phyloP scores from a whole-genome alignment of 441 rosid genomes.

The Pelargonium myrrhifolium region DNA sequence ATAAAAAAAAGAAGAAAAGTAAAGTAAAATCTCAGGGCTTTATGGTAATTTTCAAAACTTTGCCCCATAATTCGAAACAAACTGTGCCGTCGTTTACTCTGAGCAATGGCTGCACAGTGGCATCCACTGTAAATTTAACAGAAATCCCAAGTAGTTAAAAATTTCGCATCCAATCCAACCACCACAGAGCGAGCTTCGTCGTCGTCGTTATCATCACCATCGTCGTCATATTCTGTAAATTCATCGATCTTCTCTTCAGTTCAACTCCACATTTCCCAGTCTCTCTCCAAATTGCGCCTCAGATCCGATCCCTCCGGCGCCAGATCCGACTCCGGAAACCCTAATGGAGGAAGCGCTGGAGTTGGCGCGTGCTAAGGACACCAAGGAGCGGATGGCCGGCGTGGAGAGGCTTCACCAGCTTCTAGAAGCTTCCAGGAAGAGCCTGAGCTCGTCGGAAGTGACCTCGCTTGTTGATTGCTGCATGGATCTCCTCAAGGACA shows the following conservation, averaged over 20 bases:
- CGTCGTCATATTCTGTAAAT: no score
- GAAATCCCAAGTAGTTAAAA: no score
- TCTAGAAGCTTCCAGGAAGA: conserved; percentile 80
- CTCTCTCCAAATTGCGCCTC: neutral
- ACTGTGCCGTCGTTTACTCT: no score
- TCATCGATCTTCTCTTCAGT: neutral
- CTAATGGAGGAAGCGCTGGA: conserved; percentile 3
- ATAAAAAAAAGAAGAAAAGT: no score
- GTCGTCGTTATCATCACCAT: no score
- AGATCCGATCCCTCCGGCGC: neutral
- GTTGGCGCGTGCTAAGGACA: conserved; percentile 48
- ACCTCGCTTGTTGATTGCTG: conserved; percentile 84
- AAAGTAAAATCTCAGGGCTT: no score
- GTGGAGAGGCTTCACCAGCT: conserved; percentile 87
- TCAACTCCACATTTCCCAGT: neutral
- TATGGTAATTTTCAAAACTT: no score
- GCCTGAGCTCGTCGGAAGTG: conserved; percentile 65
- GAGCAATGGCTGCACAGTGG: no score
- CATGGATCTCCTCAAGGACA: conserved; percentile 91
- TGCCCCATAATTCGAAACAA: no score
- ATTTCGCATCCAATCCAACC: no score
- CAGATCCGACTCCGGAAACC: neutral
- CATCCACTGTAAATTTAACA: no score
- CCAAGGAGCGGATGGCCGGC: conserved; percentile 98
- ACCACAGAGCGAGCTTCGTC: no score